Evolutionary conservation across 371 early-diverging fungal genomes (phyloP), one percentile per base, ranked within the genome.

Genomic region (Mucor piriformis): DNA sequence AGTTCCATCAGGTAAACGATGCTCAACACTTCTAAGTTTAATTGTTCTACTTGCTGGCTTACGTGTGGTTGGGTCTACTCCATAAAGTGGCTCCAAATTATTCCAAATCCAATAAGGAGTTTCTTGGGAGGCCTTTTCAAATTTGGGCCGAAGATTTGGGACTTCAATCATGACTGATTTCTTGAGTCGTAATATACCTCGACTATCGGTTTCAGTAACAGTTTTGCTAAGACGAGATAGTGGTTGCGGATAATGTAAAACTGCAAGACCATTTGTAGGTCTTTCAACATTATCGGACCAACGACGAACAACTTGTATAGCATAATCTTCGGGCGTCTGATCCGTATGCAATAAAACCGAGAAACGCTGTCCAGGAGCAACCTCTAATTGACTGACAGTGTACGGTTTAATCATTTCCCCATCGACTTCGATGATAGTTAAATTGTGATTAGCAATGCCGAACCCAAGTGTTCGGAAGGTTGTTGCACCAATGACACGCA

Each of bases 401-500:
- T 68, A 72, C 6, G 79, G 79, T 23, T 72, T 65, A 1, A 66
- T 54, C 8, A 56, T 32, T 18, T 79, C 74, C 8, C 79, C 79
- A 44, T 79, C 79, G n/a, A 79, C 72, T 37, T 79, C 79, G 21
- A 79, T 74, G 24, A 79, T 72, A 2, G 79, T 76, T 47, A 79
- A 35, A 18, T 65, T 72, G 38, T 79, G 79, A 11, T 61, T 50
- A 3, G 72, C 74, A 43, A 79, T 74, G 3, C 51, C 76, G 58
- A 79, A 76, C 3, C 67, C 66, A 6, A 76, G 46, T 5, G 79
- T 76, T 18, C 76, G 72, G 50, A 79, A 76, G 4, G 72, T 52
- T 0, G 73, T 67, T 0, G 81, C 67, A 20, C 77, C 77, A 54
- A 81, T 73, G 6, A 81, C 51, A 1, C 81, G 67, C 18, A 81